Conservation (phyloP, 306 rosid genomes). For the Gastrolobium bilobum region DNA sequence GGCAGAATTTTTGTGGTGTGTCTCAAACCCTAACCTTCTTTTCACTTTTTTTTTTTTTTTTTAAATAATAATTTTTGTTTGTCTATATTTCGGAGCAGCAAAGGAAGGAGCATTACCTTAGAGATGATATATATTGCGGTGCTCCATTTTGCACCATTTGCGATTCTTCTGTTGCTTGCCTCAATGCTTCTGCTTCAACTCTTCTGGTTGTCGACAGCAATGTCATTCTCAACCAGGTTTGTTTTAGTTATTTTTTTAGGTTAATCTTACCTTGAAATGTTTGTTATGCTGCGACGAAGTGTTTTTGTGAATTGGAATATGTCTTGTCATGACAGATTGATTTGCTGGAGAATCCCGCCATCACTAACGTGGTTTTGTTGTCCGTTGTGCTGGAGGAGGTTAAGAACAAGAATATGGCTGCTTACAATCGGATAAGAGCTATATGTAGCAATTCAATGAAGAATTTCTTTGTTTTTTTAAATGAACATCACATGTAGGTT, state of each 20-base stretch:
- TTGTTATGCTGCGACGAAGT: neutral
- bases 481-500: slow-evolving; percentile 86
- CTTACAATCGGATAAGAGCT: slow-evolving; percentile 83
- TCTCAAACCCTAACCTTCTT: slow-evolving; percentile 41
- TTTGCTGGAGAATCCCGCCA: slow-evolving; percentile 90
- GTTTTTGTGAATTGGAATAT: neutral
- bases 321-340: slow-evolving; percentile 70
- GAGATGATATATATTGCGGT: slow-evolving; percentile 93
- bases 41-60: neutral
- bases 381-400: slow-evolving; percentile 92
- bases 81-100: slow-evolving; percentile 58
- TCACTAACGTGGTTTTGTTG: slow-evolving; percentile 83
- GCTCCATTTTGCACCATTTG: slow-evolving; percentile 77
- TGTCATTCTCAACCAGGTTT: slow-evolving; percentile 88
- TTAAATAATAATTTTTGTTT: neutral
- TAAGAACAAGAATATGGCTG: slow-evolving; percentile 79
- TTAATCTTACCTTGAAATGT: neutral
- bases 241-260: neutral
- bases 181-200: slow-evolving; percentile 67
- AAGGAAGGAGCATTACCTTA: slow-evolving; percentile 88
- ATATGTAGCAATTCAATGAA: slow-evolving; percentile 71
- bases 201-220: slow-evolving; percentile 89
- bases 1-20: slow-evolving; percentile 85
- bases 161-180: slow-evolving; percentile 68
- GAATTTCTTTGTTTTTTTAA: slow-evolving; percentile 86